A percentile compares a stretch with the other conserved stretches of the same genome.
Evolutionary conservation across 495 filamentous ascomycete genomes (phyloP).

Genomic region (Daldinia childiae): DNA sequence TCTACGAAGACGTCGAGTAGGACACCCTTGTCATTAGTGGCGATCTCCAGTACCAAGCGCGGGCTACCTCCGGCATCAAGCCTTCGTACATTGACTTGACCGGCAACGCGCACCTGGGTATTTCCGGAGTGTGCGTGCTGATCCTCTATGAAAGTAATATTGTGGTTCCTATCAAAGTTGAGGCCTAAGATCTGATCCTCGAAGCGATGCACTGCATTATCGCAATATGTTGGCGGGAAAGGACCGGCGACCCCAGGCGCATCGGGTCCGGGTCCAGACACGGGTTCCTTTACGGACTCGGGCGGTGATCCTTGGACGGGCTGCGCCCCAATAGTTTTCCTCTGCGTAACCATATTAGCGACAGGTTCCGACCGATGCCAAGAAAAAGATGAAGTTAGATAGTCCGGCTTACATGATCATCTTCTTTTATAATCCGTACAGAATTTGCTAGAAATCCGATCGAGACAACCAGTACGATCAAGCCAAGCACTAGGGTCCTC

Average conservation of each 20-base stretch:
- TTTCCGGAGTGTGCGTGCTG: constrained; percentile 28
- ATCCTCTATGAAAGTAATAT: constrained; percentile 43
- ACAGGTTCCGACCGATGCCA: background rate
- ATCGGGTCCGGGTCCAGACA: constrained; percentile 14
- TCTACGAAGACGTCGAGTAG: constrained; percentile 45
- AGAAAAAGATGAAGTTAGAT: constrained; percentile 12
- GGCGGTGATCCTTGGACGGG: too few relatives aligned
- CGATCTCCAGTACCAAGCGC: constrained; percentile 49
- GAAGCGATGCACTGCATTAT: constrained; percentile 43
- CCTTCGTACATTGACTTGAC: constrained; percentile 53
- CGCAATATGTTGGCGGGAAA: constrained; percentile 43
- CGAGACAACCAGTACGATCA: constrained; percentile 46
- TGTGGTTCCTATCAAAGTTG: constrained; percentile 44
- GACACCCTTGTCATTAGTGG: constrained; percentile 51
- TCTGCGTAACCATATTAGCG: constrained; percentile 30
- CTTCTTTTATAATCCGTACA: constrained; percentile 24
- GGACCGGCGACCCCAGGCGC: constrained; percentile 20
- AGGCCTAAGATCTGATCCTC: constrained; percentile 44
- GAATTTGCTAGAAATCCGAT: constrained; percentile 42
- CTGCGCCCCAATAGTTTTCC: constrained; percentile 27
- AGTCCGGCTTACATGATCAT: constrained; percentile 42
- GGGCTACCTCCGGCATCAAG: constrained; percentile 41
- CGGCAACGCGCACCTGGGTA: constrained; percentile 47
- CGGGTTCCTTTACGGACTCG: constrained; percentile 19
- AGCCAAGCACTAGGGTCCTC: constrained; percentile 30